Evolutionary conservation across 805 yeast species (phyloP), one percentile per base, ranked within the genome.

Genomic region (Yarrowia porcina): DNA sequence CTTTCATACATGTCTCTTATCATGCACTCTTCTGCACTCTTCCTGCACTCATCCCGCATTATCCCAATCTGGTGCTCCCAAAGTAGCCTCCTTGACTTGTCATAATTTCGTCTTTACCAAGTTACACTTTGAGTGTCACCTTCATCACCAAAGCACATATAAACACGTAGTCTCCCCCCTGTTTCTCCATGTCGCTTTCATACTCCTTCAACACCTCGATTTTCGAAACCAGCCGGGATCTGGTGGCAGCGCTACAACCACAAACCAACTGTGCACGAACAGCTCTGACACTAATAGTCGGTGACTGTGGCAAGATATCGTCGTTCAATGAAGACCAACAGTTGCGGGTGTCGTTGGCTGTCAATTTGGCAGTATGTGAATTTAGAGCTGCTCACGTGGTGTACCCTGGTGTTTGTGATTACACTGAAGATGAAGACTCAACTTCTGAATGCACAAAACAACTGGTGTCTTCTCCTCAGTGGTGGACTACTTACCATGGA

Each of bases 401-500:
- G 2, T 71, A 64, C 44, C 76, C 76, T 0, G 30, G 27, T 3
- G 54, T 28, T 0, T 73, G 76, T 60, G 13, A 13, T 12, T 8
- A 36, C 17, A 3, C 36, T 2, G 59, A 63, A 63, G 23, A 30
- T n/a, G 0, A 2, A 20, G 7, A 33, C 25, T 12, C 28, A 25
- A 25, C 49, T 25, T 15, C 28, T 0, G 23, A 17, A 2, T 74
- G 76, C 63, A 67, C 74, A 1, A 35, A 28, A 3, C 63, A 49
- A 35, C 64, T 74, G 47, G 75, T 69, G 47, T 30, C 71, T 1
- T 63, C 65, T 20, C 66, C 74, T 0, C 88, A 86, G 67, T 83
- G 86, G 80, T 87, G 93, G 93, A 86, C 91, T 0, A 83, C 87
- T 0, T 87, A 81, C 69, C 85, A 85, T 65, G 90, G 90, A 0